Conservation (phyloP, 768 basidiomycete species). For the Tylopilus sp. region DNA sequence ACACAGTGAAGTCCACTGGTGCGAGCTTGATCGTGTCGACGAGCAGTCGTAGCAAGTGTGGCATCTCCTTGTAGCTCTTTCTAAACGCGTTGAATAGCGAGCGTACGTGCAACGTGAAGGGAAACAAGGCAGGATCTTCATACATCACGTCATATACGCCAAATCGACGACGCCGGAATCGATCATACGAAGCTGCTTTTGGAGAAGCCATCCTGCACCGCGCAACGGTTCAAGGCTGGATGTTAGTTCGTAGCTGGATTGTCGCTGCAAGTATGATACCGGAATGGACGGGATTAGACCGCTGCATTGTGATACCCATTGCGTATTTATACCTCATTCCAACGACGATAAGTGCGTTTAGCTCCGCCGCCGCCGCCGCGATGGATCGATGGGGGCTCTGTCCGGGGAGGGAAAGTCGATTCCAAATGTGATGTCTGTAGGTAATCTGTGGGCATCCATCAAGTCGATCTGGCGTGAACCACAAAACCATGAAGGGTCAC, state of each 20-base stretch:
- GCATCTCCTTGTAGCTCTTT: background rate
- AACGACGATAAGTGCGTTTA: background rate
- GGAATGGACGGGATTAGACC: background rate
- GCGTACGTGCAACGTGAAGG: background rate
- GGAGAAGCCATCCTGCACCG: background rate
- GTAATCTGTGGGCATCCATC: too few species aligned
- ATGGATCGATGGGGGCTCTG: background rate
- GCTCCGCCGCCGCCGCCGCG: slow-evolving; percentile 5
- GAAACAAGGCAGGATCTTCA: slow-evolving; percentile 8
- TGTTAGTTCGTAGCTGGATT: too few species aligned
- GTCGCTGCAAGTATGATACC: too few species aligned
- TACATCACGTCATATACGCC: slow-evolving; percentile 25
- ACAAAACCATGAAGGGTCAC: too few species aligned
- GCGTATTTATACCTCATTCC: slow-evolving; percentile 2
- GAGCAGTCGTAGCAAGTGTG: slow-evolving; percentile 6
- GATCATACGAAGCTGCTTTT: background rate
- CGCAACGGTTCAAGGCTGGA: too few species aligned
- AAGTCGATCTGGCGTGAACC: too few species aligned
- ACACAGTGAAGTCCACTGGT: slow-evolving; percentile 15
- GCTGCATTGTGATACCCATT: background rate
- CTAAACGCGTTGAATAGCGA: background rate
- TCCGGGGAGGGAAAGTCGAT: background rate
- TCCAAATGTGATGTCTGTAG: too few species aligned
- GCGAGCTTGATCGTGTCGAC: slow-evolving; percentile 21
- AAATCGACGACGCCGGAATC: slow-evolving; percentile 11